Evolutionary conservation across 352 stramenopile species (phyloP), one percentile per base, ranked within the genome.

Genomic region (Globisporangium middletonii): DNA sequence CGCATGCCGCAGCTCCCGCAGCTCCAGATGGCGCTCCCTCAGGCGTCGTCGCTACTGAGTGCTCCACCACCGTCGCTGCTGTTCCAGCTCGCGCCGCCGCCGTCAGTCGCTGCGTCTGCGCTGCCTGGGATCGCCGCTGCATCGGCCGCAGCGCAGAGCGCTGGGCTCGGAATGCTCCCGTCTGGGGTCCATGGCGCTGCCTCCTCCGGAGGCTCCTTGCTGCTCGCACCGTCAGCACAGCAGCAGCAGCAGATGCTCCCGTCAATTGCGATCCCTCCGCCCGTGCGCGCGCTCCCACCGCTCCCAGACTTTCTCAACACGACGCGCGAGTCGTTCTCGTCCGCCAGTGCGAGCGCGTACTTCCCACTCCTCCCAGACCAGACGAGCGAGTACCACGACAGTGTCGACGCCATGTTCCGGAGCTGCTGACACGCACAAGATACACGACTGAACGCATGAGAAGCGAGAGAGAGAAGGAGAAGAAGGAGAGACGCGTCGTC

Each of bases 251-350:
- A 50, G 44, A 59, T 75, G 15, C 55, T 84, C 16, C 80, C 75
- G 19, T 78, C 77, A 2, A 77, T 90, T 23, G 79, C 79, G 49
- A 58, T 81, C 7, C 72, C 75, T 43, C 75, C 75, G 8, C 57
- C 52, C 13, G 46, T 58, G 23, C 79, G 77, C 2, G 78, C 77
- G 8, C 71, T 86, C 15, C 77, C 77, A 0, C 73, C 72, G 11
- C 62, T 89, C 4, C 80, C 78, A 0, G 77, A 88, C n/a, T 86
- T 89, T 41, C 65, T 89, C 12, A 84, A 75, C 15, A 81, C 59
- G 6, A 27, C 43, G 33, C 70, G 78, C 42, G 79, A 91, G 53
- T 69, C 75, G 0, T 89, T 91, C 42, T 69, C 33, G 33, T 13
- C 83, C 33, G 67, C 76, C 15, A 53, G 53, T 2, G 73, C 53